Percentiles rank a stretch among this genome's conserved stretches.
These are phyloP conservation scores for Claviceps arundinis DNA, from an alignment of 2,329 filamentous ascomycete genomes.

Conservation along the genomic window DNA sequence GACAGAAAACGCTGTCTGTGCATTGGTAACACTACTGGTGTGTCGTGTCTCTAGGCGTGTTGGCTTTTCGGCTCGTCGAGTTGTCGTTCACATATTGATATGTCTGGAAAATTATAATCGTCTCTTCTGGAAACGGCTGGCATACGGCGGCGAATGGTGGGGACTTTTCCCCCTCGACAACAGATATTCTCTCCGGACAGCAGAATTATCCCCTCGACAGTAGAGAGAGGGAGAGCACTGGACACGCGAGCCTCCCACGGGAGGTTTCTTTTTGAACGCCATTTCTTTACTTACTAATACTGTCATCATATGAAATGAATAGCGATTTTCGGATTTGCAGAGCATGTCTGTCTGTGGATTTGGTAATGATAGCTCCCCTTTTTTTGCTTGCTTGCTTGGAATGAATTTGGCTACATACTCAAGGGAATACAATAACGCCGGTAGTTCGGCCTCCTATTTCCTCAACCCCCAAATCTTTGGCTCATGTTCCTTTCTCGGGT, in stretches of 20 bases:
- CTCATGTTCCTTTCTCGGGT: too few relatives aligned
- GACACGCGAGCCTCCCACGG: too few relatives aligned
- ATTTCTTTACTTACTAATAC: not conserved
- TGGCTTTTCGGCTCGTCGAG: constrained; percentile 2
- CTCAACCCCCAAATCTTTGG: too few relatives aligned
- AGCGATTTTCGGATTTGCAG: constrained; percentile 6
- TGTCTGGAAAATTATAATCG: not conserved
- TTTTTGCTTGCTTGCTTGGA: not conserved
- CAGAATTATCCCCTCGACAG: too few relatives aligned
- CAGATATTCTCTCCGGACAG: too few relatives aligned
- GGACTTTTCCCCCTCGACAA: too few relatives aligned
- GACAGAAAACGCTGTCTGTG: not conserved
- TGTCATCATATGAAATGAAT: constrained; percentile 5
- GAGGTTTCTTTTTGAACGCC: not conserved
- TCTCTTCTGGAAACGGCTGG: not conserved
- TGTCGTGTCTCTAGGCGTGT: constrained; percentile 5
- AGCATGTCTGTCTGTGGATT: constrained; percentile 3
- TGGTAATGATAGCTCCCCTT: constrained; percentile 2
- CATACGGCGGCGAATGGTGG: too few relatives aligned
- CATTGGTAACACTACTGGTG: not conserved
- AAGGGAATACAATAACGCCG: constrained; percentile 1
- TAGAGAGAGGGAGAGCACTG: too few relatives aligned
- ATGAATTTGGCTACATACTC: not conserved
- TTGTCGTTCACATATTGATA: not conserved
- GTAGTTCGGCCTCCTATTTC: not conserved